Conservation (phyloP, 768 basidiomycete genomes). For the Trametes sanguinea region DNA sequence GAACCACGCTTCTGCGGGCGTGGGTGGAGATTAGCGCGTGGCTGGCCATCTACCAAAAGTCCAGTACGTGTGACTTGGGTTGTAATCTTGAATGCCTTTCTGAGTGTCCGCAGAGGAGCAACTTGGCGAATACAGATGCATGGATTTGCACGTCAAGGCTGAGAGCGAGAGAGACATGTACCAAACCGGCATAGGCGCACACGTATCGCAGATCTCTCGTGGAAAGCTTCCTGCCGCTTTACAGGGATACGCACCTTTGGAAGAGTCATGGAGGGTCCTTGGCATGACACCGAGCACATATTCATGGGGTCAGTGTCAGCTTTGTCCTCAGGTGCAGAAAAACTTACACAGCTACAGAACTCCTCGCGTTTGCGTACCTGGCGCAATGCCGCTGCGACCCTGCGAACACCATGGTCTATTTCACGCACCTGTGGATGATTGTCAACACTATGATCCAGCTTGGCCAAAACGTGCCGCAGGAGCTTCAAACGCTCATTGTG, state of each 20-base stretch:
- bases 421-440: conserved; percentile 56
- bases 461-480: conserved; percentile 46
- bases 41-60: conserved; percentile 50
- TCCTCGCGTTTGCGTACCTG: conserved; percentile 76
- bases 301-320: conserved; percentile 52
- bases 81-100: conserved; percentile 39
- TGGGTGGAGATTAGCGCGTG: conserved; percentile 80
- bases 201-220: conserved; percentile 72
- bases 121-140: conserved; percentile 12
- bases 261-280: conserved; percentile 47
- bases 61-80: conserved; percentile 38
- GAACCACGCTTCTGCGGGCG: conserved; percentile 68
- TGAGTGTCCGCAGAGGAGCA: conserved; percentile 15
- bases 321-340: neutral
- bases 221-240: conserved; percentile 48
- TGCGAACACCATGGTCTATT: conserved; percentile 59
- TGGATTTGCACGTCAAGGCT: conserved; percentile 40
- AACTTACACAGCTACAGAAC: conserved; percentile 44
- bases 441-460: conserved; percentile 51
- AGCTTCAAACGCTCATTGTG: conserved; percentile 57
- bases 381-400: conserved; percentile 85
- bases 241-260: conserved; percentile 42
- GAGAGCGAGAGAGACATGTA: conserved; percentile 69
- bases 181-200: conserved; percentile 72
- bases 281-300: conserved; percentile 71